These are phyloP conservation scores for Exophiala sp. DNA, from an alignment of 2,329 filamentous ascomycete genomes.

Conservation along the genomic window DNA sequence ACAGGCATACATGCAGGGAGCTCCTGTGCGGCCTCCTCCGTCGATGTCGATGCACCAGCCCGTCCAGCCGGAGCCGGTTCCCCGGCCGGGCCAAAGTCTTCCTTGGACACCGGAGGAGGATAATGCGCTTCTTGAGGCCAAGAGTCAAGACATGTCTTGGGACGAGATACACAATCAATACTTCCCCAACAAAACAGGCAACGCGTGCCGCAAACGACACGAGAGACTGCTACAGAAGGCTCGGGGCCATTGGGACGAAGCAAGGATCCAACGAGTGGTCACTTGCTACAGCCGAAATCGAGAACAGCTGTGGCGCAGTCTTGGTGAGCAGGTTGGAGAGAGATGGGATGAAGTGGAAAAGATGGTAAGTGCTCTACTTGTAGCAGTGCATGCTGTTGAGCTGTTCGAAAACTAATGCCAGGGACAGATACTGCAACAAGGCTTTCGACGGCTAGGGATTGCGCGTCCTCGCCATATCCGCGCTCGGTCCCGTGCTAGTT, in stretches of 20 bases:
- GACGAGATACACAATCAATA: conserved; percentile 68
- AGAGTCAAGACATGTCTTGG: conserved; percentile 75
- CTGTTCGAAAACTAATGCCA: neutral
- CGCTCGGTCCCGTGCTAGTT: conserved; percentile 20
- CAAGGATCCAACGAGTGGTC: conserved; percentile 67
- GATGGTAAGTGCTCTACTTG: conserved; percentile 60
- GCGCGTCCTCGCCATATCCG: conserved; percentile 14
- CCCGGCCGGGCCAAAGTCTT: conserved; percentile 40
- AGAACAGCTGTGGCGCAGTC: conserved; percentile 71
- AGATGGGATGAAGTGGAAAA: conserved; percentile 66
- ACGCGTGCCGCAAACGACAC: conserved; percentile 84
- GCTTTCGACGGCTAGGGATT: conserved; percentile 52
- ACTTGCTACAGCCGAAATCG: conserved; percentile 68
- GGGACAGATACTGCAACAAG: conserved; percentile 57
- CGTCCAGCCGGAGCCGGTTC: conserved; percentile 3
- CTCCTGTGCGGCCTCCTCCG: neutral
- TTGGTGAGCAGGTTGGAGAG: conserved; percentile 58
- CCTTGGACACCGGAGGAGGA: conserved; percentile 73
- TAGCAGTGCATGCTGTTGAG: neutral
- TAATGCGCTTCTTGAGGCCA: conserved; percentile 62
- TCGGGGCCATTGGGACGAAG: conserved; percentile 70
- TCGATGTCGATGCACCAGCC: neutral
- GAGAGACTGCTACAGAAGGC: conserved; percentile 71
- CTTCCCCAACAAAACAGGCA: conserved; percentile 70
- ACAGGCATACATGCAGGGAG: conserved; percentile 17